These are phyloP conservation scores for Dendrobium huoshanense DNA, from an alignment of 106 monocot species.

Conservation along the genomic window DNA sequence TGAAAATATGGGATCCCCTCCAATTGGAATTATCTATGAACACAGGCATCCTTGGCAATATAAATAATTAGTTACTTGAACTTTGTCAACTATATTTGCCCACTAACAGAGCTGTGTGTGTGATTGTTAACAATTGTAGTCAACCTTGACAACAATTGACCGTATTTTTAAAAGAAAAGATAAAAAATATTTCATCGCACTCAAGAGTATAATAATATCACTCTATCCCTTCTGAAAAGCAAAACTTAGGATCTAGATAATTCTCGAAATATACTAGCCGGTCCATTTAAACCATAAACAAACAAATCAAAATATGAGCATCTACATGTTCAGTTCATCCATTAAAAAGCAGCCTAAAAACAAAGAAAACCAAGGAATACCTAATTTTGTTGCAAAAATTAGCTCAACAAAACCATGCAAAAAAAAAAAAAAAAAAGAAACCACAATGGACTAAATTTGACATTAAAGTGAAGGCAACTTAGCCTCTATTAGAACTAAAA, in stretches of 20 bases:
- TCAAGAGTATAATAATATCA: background rate
- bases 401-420: background rate
- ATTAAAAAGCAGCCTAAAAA: background rate
- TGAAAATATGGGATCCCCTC: too few species aligned
- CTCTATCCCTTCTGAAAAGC: background rate
- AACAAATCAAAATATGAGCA: background rate
- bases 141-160: too few species aligned
- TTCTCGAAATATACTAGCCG: background rate
- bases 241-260: background rate
- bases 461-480: background rate
- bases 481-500: background rate
- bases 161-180: too few species aligned
- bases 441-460: background rate
- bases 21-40: too few species aligned
- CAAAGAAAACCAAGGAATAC: background rate
- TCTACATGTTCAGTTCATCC: background rate
- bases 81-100: too few species aligned
- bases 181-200: too few species aligned
- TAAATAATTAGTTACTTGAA: too few species aligned
- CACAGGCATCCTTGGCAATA: too few species aligned
- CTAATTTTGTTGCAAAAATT: background rate
- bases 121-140: too few species aligned
- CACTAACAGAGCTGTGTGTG: too few species aligned
- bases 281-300: background rate
- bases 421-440: background rate